phyloP scores from a whole-genome alignment of 805 yeast genomes.

The Saturnispora besseyi region DNA sequence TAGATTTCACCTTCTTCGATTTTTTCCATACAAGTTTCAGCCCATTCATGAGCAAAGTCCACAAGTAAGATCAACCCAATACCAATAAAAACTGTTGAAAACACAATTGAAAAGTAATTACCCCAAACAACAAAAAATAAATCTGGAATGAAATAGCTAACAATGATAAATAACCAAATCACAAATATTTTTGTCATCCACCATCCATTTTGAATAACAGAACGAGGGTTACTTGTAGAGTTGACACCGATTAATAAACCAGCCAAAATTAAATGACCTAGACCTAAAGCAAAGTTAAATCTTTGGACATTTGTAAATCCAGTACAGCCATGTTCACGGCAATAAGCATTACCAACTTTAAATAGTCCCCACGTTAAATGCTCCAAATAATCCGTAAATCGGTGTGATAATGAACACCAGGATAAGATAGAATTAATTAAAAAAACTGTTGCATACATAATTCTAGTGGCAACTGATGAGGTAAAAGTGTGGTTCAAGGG shows the following conservation, averaged over 20 bases:
- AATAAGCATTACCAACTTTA: conserved; percentile 43
- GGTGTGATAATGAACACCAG: conserved; percentile 87
- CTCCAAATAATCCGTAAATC: conserved; percentile 66
- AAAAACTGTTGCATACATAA: conserved; percentile 75
- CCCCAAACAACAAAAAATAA: conserved; percentile 84
- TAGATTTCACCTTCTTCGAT: conserved; percentile 68
- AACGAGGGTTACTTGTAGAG: conserved; percentile 68
- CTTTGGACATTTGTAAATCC: conserved; percentile 95
- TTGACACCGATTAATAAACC: conserved; percentile 60
- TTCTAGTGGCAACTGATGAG: conserved; percentile 74
- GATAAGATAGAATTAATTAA: conserved; percentile 72
- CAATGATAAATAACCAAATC: conserved; percentile 47
- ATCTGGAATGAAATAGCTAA: conserved; percentile 79
- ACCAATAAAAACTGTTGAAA: conserved; percentile 77
- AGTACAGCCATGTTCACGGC: conserved; percentile 76
- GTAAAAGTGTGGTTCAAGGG: conserved; percentile 40
- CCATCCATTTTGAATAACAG: conserved; percentile 81
- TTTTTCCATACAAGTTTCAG: conserved; percentile 86
- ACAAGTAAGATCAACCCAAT: conserved; percentile 86
- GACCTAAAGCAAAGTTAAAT: conserved; percentile 78
- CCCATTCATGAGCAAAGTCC: conserved; percentile 98
- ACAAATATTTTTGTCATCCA: conserved; percentile 71
- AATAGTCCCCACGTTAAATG: conserved; percentile 59
- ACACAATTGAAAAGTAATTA: conserved; percentile 74
- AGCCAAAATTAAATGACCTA: conserved; percentile 67